Base-by-base conservation (phyloP, 1,139 yeast species). In the Suhomyces bokatorum region DNA sequence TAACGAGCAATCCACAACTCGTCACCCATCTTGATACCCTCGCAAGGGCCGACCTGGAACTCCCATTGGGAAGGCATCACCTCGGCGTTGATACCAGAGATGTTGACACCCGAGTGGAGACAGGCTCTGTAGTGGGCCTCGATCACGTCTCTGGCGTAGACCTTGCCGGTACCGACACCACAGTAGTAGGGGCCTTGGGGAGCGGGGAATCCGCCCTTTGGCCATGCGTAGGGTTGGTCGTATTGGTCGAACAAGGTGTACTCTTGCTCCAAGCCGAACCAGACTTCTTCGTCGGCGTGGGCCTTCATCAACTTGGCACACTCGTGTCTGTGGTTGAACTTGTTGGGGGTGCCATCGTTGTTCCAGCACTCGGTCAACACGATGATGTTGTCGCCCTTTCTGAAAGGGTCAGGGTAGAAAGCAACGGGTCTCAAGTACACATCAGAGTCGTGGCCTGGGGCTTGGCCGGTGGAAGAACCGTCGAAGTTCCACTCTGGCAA, bases 31-130 rank as follows among this genome's bases (percentile, higher is more conserved):
- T 75, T 70, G 68, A 93, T 91, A 64, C 99, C 99, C 54, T 73
- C 81, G 75, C 97, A 89, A 54, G 99, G 99, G 64, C 99, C 99
- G 59, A 93, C 98, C 79, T 93, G 99, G 87, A 87, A 93, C 78
- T 93, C 99, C 99, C 99, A 93, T 81, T 93, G 99, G 49, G 98
- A 89, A 48, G 99, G 99, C 98, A 93, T 93, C 56, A 93, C 99
- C 79, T 93, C 99, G 59, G 99, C 99, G 70, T 93, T 93, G 70
- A 93, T 91, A 77, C 99, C 99, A 46, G 96, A 86, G 58, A 91
- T 84, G 66, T 79, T 76, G 58, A 93, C 70, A 64, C 97, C 98
- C 53, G 98, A 83, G 68, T 87, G 86, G 54, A 93, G 79, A 78
- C 97, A 90, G 53, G 99, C 99, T 72, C 95, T 85, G 86, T 93